Percentiles rank a stretch among this genome's conserved stretches.
Evolutionary conservation across 352 stramenopile genomes (phyloP).

Genomic region (Pythium periplocum): DNA sequence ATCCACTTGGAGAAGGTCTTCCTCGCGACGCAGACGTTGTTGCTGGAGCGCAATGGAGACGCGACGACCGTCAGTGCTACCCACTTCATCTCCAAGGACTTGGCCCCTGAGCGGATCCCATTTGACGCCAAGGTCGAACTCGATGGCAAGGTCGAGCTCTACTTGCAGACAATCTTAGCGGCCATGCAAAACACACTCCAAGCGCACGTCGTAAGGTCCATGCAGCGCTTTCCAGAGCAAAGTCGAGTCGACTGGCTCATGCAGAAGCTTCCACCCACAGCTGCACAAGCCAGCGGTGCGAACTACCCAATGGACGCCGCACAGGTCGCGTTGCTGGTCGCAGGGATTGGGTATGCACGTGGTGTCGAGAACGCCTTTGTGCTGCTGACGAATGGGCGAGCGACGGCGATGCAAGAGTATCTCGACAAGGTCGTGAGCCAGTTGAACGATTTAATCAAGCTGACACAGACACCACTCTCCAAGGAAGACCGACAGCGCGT

Average conservation of each 20-base stretch:
- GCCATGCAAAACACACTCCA: slow-evolving; percentile 89
- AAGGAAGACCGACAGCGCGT: slow-evolving; percentile 88
- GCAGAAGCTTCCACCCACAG: slow-evolving; percentile 39
- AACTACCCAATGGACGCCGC: slow-evolving; percentile 81
- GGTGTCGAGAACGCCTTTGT: slow-evolving; percentile 83
- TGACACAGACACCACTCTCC: slow-evolving; percentile 81
- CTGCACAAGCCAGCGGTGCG: slow-evolving; percentile 12
- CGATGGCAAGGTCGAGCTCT: slow-evolving; percentile 94
- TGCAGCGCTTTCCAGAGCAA: slow-evolving; percentile 85
- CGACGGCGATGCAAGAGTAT: slow-evolving; percentile 81
- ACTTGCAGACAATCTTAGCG: slow-evolving; percentile 91
- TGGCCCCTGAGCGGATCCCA: slow-evolving; percentile 82
- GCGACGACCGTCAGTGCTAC: slow-evolving; percentile 54
- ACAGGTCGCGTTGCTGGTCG: slow-evolving; percentile 89
- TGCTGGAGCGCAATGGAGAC: slow-evolving; percentile 43
- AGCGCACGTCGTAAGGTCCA: slow-evolving; percentile 81
- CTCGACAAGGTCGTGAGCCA: slow-evolving; percentile 84
- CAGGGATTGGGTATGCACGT: slow-evolving; percentile 86
- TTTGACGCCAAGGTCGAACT: slow-evolving; percentile 89
- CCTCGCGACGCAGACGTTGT: slow-evolving; percentile 50
- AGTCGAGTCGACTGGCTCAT: slow-evolving; percentile 93
- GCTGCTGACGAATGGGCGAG: slow-evolving; percentile 60
- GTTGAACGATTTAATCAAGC: slow-evolving; percentile 89
- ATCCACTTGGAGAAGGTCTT: slow-evolving; percentile 90
- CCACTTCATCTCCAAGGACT: slow-evolving; percentile 88